Evolutionary conservation across 208 protist genomes (phyloP), one percentile per base, ranked within the genome.

Genomic region (Leishmania gerbilli): DNA sequence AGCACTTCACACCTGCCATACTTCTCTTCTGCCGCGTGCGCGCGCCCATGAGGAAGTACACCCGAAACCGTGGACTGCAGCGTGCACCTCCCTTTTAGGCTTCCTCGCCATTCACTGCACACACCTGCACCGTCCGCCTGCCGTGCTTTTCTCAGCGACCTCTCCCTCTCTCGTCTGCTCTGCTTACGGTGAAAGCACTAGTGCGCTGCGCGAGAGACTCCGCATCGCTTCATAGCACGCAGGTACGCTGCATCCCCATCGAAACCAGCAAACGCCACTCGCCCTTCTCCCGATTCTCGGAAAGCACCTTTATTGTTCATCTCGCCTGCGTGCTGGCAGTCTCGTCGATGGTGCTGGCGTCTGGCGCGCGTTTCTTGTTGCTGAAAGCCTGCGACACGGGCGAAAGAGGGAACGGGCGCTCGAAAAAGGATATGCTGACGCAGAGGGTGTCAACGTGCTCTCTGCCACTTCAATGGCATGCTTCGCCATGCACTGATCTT

Each of bases 311-410:
- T 19, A 11, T 76, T 69, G 40, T 40, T 77, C 31, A 1, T 67
- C n/a, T 68, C 3, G 0, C 85, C 19, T 76, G 53, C 58, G 56
- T 76, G 74, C 51, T 89, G 40, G 40, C 34, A n/a, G 31, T 42
- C 5, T 24, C 67, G 60, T 56, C 27, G 77, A 0, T 19, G 45
- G 42, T 31, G 37, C 42, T 62, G 56, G 27, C 6, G 56, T 7
- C 24, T 19, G 27, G 31, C 24, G 13, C 6, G 56, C 1, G 7
- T 31, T 24, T 62, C 6, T 2, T 62, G 56, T 7, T 31, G 56
- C 56, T 24, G 60, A 31, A 19, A 31, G 31, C 60, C 3, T 31
- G 6, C n/a, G 9, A 37, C 0, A 21, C 31, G 42, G 34, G 0
- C 15, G 37, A 31, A 17, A n/a, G 21, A 8, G 24, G 51, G 45